phyloP scores from a whole-genome alignment of 108 stramenopile genomes.

The Epithemia pelagica region DNA sequence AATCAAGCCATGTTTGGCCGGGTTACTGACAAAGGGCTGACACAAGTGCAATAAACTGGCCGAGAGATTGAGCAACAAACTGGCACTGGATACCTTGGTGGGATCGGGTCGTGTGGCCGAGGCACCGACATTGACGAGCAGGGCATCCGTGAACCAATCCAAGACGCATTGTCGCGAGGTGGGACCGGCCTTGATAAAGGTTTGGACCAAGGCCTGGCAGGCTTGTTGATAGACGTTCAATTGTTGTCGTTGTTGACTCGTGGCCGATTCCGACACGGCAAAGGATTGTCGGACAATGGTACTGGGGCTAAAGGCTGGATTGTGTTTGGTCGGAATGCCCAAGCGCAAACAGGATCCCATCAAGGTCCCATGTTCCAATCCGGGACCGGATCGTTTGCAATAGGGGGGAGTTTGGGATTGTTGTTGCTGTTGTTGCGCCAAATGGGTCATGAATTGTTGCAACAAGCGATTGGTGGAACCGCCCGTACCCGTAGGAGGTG shows the following conservation, averaged over 20 bases:
- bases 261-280: slow-evolving; percentile 44
- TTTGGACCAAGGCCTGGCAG: slow-evolving; percentile 54
- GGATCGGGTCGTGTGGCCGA: slow-evolving; percentile 64
- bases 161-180: slow-evolving; percentile 45
- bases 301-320: slow-evolving; percentile 37
- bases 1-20: slow-evolving; percentile 52
- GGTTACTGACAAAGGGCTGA: slow-evolving; percentile 66
- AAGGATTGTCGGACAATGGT: slow-evolving; percentile 28
- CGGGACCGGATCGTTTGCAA: slow-evolving; percentile 65
- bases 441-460: slow-evolving; percentile 35
- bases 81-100: slow-evolving; percentile 56
- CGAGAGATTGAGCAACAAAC: slow-evolving; percentile 53
- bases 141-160: slow-evolving; percentile 75
- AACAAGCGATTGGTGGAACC: background rate
- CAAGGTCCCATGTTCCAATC: slow-evolving; percentile 69
- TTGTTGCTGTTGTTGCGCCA: slow-evolving; percentile 26
- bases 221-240: slow-evolving; percentile 58
- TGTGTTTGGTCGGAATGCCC: slow-evolving; percentile 52
- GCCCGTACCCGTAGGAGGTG: background rate
- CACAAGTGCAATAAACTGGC: slow-evolving; percentile 70
- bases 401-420: slow-evolving; percentile 38
- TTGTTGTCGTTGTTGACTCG: slow-evolving; percentile 47
- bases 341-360: slow-evolving; percentile 60
- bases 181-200: slow-evolving; percentile 61
- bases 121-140: slow-evolving; percentile 69